Percentiles rank a stretch among this genome's conserved stretches.
These are phyloP conservation scores for Neurospora pannonica DNA, from an alignment of 495 filamentous ascomycete genomes.

Conservation along the genomic window DNA sequence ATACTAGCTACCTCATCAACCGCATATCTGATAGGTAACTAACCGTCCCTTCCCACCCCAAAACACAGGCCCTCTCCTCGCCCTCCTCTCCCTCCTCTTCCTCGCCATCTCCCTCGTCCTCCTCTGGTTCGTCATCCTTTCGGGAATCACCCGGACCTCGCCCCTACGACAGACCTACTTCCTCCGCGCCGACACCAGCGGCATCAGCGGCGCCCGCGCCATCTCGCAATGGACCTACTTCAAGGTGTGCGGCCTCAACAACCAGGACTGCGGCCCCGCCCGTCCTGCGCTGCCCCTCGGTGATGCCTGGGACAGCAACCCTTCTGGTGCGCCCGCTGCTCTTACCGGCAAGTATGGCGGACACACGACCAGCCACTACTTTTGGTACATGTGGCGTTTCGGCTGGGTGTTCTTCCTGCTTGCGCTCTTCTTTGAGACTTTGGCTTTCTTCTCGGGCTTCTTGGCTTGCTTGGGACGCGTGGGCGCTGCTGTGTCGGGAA, in stretches of 20 bases:
- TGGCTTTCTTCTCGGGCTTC: slow-evolving; percentile 45
- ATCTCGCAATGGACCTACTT: slow-evolving; percentile 82
- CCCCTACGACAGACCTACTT: slow-evolving; percentile 74
- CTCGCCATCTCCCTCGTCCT: slow-evolving; percentile 64
- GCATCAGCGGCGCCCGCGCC: slow-evolving; percentile 54
- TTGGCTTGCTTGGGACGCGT: slow-evolving; percentile 41
- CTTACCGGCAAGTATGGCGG: slow-evolving; percentile 36
- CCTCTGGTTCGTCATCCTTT: slow-evolving; percentile 73
- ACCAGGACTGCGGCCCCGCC: slow-evolving; percentile 35
- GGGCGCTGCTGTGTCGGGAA: slow-evolving; percentile 33
- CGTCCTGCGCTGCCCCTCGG: slow-evolving; percentile 39
- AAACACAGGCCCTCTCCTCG: slow-evolving; percentile 25
- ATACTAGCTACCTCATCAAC: too few species aligned
- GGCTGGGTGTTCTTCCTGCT: slow-evolving; percentile 68
- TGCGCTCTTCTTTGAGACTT: slow-evolving; percentile 52
- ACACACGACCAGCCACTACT: slow-evolving; percentile 37
- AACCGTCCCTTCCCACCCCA: not conserved
- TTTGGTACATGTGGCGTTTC: slow-evolving; percentile 50
- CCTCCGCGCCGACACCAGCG: slow-evolving; percentile 62
- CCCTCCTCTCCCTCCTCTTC: slow-evolving; percentile 57
- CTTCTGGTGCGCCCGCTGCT: slow-evolving; percentile 26
- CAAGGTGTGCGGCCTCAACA: slow-evolving; percentile 49
- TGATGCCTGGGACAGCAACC: slow-evolving; percentile 38
- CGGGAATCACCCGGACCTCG: slow-evolving; percentile 46
- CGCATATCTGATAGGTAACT: not conserved